Evolutionary conservation across 805 yeast genomes (phyloP).

Genomic region (Lipomyces spencermartinsiae): DNA sequence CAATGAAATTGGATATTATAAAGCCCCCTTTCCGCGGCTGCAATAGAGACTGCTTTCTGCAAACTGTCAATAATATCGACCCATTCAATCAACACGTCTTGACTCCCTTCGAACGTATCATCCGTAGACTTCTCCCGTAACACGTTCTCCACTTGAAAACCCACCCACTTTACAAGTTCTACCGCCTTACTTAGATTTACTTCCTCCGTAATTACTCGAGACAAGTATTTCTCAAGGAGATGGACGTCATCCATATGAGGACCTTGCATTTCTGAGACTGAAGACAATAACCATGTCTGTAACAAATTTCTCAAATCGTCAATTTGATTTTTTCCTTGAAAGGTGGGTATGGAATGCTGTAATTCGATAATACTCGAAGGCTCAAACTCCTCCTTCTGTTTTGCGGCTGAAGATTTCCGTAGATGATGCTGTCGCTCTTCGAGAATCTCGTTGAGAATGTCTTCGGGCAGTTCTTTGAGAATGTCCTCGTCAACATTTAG

Average conservation of each 20-base stretch:
- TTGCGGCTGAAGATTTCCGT: constrained; percentile 3
- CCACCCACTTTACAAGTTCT: constrained; percentile 34
- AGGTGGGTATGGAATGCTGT: constrained; percentile 30
- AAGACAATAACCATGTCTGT: constrained; percentile 48
- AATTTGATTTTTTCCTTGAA: constrained; percentile 48
- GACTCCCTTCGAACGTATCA: background rate
- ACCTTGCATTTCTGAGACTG: constrained; percentile 46
- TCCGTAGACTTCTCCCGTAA: background rate
- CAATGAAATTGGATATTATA: background rate
- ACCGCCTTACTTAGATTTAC: constrained; percentile 41
- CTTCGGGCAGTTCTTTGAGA: background rate
- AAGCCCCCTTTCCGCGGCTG: background rate
- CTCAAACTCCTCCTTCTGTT: background rate
- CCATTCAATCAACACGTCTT: constrained; percentile 2
- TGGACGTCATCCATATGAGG: constrained; percentile 53
- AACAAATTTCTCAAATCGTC: constrained; percentile 48
- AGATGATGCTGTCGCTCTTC: constrained; percentile 6
- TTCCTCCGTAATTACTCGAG: constrained; percentile 43
- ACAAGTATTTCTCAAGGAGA: constrained; percentile 48
- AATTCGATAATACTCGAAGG: constrained; percentile 34
- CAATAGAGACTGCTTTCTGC: constrained; percentile 2
- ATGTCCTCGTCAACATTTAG: constrained; percentile 4
- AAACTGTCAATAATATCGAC: background rate
- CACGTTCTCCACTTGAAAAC: constrained; percentile 6
- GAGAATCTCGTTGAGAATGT: background rate